Percentiles rank a stretch among this genome's conserved stretches.
Evolutionary conservation across 2,329 filamentous ascomycete genomes (phyloP).

Genomic region (Byssochlamys sp.): DNA sequence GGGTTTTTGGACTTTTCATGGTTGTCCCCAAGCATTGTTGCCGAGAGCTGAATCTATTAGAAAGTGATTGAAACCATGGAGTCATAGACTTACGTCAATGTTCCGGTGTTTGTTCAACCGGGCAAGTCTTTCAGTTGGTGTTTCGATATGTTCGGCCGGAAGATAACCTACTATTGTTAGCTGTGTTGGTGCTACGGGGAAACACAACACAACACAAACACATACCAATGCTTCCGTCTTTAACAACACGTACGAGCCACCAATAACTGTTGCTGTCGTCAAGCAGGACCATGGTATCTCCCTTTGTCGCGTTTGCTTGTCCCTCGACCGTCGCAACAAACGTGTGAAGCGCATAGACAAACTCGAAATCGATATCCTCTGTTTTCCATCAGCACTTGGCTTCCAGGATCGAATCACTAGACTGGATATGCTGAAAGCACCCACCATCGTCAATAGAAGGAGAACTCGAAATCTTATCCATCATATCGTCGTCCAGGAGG

Average conservation of each 20-base stretch:
- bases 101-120: slow-evolving; percentile 96
- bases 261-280: slow-evolving; percentile 99
- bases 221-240: slow-evolving; percentile 85
- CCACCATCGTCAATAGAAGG: slow-evolving; percentile 98
- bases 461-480: slow-evolving; percentile 97
- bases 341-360: slow-evolving; percentile 94
- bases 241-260: slow-evolving; percentile 96
- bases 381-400: slow-evolving; percentile 75
- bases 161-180: slow-evolving; percentile 61
- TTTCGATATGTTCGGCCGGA: slow-evolving; percentile 96
- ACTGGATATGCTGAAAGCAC: slow-evolving; percentile 49
- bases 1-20: slow-evolving; percentile 73
- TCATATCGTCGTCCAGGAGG: slow-evolving; percentile 80
- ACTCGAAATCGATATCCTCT: slow-evolving; percentile 99
- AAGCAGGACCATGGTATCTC: slow-evolving; percentile 94
- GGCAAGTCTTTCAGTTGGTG: slow-evolving; percentile 85
- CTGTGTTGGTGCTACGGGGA: slow-evolving; percentile 35
- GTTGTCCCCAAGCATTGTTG: slow-evolving; percentile 62
- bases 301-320: slow-evolving; percentile 95
- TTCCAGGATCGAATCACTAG: slow-evolving; percentile 63
- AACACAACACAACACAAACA: slow-evolving; percentile 14
- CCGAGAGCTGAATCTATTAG: slow-evolving; percentile 47
- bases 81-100: slow-evolving; percentile 63
- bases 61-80: not conserved
- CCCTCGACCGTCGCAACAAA: slow-evolving; percentile 97